A percentile compares a stretch with the other conserved stretches of the same genome.
Evolutionary conservation across 225 moss, liverwort and hornwort species (phyloP).

Genomic region (Sphagnum contortum): DNA sequence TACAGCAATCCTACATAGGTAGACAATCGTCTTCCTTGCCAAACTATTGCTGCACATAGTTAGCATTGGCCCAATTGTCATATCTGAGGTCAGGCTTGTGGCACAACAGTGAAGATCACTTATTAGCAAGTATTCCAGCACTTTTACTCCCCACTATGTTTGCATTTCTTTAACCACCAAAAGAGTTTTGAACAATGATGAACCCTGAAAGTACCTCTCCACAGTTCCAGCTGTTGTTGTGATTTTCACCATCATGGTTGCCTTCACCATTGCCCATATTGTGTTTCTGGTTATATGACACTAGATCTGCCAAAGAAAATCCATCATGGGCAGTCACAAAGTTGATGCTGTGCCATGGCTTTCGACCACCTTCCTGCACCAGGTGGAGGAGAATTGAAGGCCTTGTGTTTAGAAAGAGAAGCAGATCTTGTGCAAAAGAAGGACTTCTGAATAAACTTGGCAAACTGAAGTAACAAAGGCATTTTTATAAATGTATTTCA

Average conservation of each 20-base stretch:
- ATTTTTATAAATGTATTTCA: no score
- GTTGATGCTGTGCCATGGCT: slow-evolving; percentile 87
- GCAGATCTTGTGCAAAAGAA: not conserved
- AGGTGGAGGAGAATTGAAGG: not conserved
- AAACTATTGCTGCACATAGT: no score
- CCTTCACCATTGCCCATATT: slow-evolving; percentile 83
- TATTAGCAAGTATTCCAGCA: slow-evolving; percentile 1
- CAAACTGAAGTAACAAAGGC: no score
- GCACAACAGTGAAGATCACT: no score
- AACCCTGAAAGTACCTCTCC: slow-evolving; percentile 38
- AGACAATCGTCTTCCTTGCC: no score
- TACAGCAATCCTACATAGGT: no score
- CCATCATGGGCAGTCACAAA: slow-evolving; percentile 90
- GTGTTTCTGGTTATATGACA: slow-evolving; percentile 79
- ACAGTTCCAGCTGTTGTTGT: slow-evolving; percentile 94
- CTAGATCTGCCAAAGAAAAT: slow-evolving; percentile 79
- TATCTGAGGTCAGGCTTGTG: no score
- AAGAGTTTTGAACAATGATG: no score
- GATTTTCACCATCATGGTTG: slow-evolving; percentile 78
- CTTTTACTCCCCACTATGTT: no score
- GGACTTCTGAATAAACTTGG: no score
- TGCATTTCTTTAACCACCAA: no score
- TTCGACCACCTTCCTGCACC: slow-evolving; percentile 80
- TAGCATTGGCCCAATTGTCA: no score
- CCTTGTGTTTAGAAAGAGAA: not conserved